Base-by-base conservation (phyloP, 2,329 filamentous ascomycete species). In the Ophidiomyces ophidiicola region DNA sequence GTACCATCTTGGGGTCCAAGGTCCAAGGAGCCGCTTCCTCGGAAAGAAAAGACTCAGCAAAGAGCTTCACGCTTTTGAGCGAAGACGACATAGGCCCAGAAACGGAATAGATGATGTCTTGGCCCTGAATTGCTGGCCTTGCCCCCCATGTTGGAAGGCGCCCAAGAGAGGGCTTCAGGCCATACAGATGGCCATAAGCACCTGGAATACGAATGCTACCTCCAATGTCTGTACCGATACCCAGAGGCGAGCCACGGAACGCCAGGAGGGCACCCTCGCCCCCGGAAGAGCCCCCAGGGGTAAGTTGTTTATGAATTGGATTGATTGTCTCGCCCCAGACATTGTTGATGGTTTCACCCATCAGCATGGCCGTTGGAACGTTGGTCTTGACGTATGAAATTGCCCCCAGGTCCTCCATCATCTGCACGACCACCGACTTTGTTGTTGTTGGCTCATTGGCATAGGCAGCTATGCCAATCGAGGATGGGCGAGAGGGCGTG, bases 91-190 rank as follows among this genome's bases (percentile, higher is more conserved):
- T 53, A 0, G 77, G 76, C 0, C 78, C 80, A 7, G 78, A 67
- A 1, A 79, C 73, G 0, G 72, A 78, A 2, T 74, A 61, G 20
- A 80, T 66, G 0, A 67, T 69, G 46, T 73, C 76, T 48, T 82
- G 76, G 0, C 79, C 79, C 34, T 72, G 71, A 65, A 75, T 71
- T 6, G 66, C 71, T 50, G 78, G 79, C 1, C 76, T 73, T 60
- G 72, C 70, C n/a, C 70, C 71, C 52, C 72, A 62, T 41, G 72
- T 73, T 0, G 65, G 66, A 1, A 76, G 56, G 14, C 74, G 59
- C 0, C 72, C 72, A 0, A 57, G 46, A 0, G 68, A 72, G 0
- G 74, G 72, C 23, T 72, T 64, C 10, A 78, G 50, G 1, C 71
- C 72, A 49, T 69, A 77, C 0, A 76, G 49, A 2, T 67, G 70